These are phyloP conservation scores for Colletotrichum camelliae DNA, from an alignment of 2,329 filamentous ascomycete genomes.

Conservation along the genomic window DNA sequence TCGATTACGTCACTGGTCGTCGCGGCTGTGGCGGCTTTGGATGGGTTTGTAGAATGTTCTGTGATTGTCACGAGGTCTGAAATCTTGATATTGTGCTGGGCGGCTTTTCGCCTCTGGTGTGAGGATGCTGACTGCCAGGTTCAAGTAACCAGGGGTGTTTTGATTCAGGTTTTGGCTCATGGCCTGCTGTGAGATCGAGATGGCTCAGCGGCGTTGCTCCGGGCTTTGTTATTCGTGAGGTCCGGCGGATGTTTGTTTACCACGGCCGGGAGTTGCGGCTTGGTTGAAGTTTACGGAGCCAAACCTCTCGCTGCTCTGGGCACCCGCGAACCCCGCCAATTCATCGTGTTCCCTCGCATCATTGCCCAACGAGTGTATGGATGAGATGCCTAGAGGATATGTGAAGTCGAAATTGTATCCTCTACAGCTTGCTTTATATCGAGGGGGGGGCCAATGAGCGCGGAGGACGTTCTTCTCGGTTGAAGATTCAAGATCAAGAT, in stretches of 20 bases:
- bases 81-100: background rate
- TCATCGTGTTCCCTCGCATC: background rate
- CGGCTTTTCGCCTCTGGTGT: background rate
- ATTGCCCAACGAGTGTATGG: background rate
- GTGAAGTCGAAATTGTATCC: background rate
- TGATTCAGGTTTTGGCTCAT: background rate
- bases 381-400: background rate
- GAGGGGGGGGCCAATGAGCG: background rate
- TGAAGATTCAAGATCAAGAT: background rate
- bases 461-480: background rate
- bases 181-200: background rate
- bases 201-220: background rate
- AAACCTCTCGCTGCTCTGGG: background rate
- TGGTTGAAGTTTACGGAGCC: fast-evolving
- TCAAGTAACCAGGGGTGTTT: background rate
- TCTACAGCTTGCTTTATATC: background rate
- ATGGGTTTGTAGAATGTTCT: background rate
- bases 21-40: background rate
- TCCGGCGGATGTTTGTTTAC: background rate
- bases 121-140: background rate
- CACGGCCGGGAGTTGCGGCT: background rate
- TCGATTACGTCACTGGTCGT: background rate
- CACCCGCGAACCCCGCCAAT: background rate
- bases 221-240: background rate
- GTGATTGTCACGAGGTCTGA: background rate